Evolutionary conservation across 2,329 filamentous ascomycete genomes (phyloP), one percentile per base, ranked within the genome.

Genomic region (Juglanconis sp.): DNA sequence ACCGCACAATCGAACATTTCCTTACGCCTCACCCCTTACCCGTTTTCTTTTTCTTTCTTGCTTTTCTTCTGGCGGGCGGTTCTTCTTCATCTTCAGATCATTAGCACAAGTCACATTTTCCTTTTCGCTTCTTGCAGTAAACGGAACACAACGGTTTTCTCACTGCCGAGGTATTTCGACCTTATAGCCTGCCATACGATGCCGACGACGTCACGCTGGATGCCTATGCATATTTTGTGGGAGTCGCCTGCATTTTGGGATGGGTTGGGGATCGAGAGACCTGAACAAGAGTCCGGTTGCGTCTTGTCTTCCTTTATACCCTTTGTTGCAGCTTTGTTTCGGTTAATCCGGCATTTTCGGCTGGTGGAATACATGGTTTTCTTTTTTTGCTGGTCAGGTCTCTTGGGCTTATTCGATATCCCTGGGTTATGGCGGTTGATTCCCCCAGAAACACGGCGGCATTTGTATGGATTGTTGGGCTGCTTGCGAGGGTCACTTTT

Each of bases 351-450:
- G 36, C 54, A 51, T 57, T 49, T 57, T 54, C 42, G 15, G 32
- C 31, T 46, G 46, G 60, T 54, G 42, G 59, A 44, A 60, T 56
- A 60, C 52, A 52, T 55, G 53, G 49, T 65, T 67, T 66, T 66
- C 63, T 66, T 47, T 63, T 63, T 53, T 44, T 48, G 32, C 24
- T 53, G 31, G 40, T 30, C 42, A 42, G 44, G 44, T 40, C n/a
- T 50, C 24, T 60, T 17, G n/a, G n/a, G 30, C 15, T 50, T 48
- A 53, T 47, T 47, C 55, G 63, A 57, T 57, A 59, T 60, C 59
- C 49, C 52, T 56, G 51, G 62, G 40, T 46, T 48, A 60, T 56
- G 49, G 32, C 53, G 51, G 49, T 59, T 53, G 47, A 46, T 56
- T 57, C 51, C 59, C 56, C 38, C 44, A 52, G 34, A 38, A 54